Evolutionary conservation across 768 basidiomycete species (phyloP).

Genomic region (Boletus reticulatus): DNA sequence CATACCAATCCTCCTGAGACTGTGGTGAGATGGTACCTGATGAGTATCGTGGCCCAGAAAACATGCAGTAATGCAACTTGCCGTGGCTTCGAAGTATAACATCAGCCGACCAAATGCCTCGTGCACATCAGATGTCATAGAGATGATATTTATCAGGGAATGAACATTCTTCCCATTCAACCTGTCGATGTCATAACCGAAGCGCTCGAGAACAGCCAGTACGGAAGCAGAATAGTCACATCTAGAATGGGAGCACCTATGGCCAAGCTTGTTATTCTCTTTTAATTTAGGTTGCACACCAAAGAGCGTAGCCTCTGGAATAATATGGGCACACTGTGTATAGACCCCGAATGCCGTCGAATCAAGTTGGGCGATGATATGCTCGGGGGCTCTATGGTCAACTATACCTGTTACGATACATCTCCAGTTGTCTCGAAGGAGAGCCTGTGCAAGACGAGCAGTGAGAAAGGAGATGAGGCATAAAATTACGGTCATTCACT

Average conservation of each 20-base stretch:
- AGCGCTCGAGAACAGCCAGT: constrained; percentile 1
- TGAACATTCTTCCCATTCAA: constrained; percentile 6
- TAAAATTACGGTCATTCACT: background rate
- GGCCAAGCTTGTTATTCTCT: background rate
- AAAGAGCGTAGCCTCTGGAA: constrained; percentile 4
- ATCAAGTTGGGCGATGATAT: background rate
- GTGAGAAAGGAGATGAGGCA: background rate
- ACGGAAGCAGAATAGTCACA: constrained; percentile 1
- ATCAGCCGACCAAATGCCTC: background rate
- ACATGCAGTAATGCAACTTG: no score
- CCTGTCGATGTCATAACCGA: background rate
- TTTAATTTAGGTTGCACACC: background rate
- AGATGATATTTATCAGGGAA: constrained; percentile 5
- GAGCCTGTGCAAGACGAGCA: constrained; percentile 26
- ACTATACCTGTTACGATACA: constrained; percentile 32
- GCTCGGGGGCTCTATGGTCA: constrained; percentile 8
- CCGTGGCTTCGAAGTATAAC: background rate
- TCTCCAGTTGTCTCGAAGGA: constrained; percentile 35
- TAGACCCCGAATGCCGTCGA: background rate
- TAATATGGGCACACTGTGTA: constrained; percentile 3
- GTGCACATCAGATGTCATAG: background rate
- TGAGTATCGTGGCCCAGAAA: background rate
- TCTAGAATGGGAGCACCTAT: background rate
- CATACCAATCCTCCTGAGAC: background rate
- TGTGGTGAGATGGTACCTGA: background rate